Evolutionary conservation across 331 rosid genomes (phyloP).

Genomic region (Acacia concinna): DNA sequence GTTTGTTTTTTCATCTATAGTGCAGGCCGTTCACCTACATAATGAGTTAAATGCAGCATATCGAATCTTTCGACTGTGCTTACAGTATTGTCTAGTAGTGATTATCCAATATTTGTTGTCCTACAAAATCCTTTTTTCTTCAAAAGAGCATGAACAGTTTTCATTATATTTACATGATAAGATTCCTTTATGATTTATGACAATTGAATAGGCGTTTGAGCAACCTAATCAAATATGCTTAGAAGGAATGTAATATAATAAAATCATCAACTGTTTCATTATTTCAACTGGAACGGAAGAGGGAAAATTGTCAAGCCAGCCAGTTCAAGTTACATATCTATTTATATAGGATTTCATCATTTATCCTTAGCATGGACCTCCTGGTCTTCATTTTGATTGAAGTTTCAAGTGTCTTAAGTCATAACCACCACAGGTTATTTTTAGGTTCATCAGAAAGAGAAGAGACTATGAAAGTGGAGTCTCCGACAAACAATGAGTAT

Average conservation of each 20-base stretch:
- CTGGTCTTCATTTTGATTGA: slow-evolving; percentile 6
- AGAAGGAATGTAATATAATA: slow-evolving; percentile 1
- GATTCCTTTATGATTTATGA: neutral
- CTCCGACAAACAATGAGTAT: slow-evolving; percentile 51
- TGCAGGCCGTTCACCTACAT: neutral
- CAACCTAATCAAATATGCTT: neutral
- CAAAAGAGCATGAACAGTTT: too few species aligned
- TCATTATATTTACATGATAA: too few species aligned
- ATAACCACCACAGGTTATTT: slow-evolving; percentile 30
- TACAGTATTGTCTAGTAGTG: neutral
- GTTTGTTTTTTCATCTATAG: neutral
- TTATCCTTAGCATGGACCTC: slow-evolving; percentile 2
- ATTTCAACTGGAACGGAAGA: too few species aligned
- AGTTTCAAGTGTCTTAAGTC: slow-evolving; percentile 30
- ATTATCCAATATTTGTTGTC: too few species aligned
- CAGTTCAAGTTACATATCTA: too few species aligned
- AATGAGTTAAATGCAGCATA: neutral
- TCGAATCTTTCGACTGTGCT: neutral
- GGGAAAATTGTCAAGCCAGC: too few species aligned
- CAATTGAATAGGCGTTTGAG: slow-evolving; percentile 1
- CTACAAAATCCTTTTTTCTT: too few species aligned
- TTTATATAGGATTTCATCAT: neutral
- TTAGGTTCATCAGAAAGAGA: slow-evolving; percentile 51
- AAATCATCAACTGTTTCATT: too few species aligned
- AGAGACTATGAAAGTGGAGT: slow-evolving; percentile 45